Conservation (phyloP, 345 rosid genomes). For the Hibiscus mutabilis region DNA sequence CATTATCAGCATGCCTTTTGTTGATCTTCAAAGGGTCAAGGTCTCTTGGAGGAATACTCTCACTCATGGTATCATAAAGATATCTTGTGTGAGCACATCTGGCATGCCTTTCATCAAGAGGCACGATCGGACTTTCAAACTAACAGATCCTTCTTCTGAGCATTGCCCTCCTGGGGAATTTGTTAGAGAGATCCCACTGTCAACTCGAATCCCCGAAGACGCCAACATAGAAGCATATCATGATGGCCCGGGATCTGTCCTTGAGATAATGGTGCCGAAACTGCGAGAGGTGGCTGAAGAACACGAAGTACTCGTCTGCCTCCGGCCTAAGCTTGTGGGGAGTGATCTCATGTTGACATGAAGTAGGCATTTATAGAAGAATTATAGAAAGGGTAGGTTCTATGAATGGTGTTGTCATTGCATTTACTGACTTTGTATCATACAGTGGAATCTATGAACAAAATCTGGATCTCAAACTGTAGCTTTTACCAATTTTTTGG, state of each 20-base stretch:
- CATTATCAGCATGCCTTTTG: conserved; percentile 82
- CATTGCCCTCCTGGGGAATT: conserved; percentile 99
- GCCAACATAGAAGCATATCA: conserved; percentile 89
- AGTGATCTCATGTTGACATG: conserved; percentile 74
- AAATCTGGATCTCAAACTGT: background rate
- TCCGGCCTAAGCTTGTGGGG: conserved; percentile 68
- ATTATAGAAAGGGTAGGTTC: conserved; percentile 13
- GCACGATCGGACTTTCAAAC: conserved; percentile 86
- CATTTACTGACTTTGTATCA: conserved; percentile 27
- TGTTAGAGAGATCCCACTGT: conserved; percentile 76
- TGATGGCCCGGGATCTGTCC: conserved; percentile 81
- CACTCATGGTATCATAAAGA: conserved; percentile 71
- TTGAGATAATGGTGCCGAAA: conserved; percentile 92
- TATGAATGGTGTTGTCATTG: conserved; percentile 21
- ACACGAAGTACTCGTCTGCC: conserved; percentile 94
- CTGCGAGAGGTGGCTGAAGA: conserved; percentile 79
- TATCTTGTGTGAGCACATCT: conserved; percentile 80
- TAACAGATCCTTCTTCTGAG: conserved; percentile 84
- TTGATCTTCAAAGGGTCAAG: conserved; percentile 85
- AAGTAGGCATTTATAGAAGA: conserved; percentile 13
- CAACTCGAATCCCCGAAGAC: conserved; percentile 87
- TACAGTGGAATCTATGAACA: conserved; percentile 23
- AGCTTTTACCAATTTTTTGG: conserved; percentile 4
- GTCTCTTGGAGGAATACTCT: conserved; percentile 95
- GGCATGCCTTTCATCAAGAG: conserved; percentile 69